Base-by-base conservation (phyloP, 495 filamentous ascomycete genomes). In the Lasiosphaeria miniovina region DNA sequence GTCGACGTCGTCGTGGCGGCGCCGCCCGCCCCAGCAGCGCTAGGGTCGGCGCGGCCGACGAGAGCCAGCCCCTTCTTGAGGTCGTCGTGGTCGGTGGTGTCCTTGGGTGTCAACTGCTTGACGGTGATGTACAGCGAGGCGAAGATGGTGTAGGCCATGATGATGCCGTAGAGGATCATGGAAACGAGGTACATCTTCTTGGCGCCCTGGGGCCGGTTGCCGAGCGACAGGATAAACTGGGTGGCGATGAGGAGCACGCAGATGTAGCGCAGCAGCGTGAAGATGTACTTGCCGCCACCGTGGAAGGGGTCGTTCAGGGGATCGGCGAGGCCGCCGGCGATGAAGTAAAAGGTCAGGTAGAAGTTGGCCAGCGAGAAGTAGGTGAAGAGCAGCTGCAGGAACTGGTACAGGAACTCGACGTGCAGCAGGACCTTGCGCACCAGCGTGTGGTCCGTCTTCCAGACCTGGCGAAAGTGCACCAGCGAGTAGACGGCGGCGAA, bases 361-460 rank as follows among this genome's bases (percentile, higher is more conserved):
- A 98, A 99, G 74, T 99, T 99, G 66, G 94, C 93, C 59, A 99
- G 85, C 12, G 94, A 96, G 76, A 99, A 96, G 76, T 90, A 99
- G 40, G 95, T 99, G 77, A 99, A 99, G 48, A 94, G 75, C 36
- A 98, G 81, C 62, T 87, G 87, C 57, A 96, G 77, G 73, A 93
- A 87, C 72, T 99, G 95, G 73, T 99, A 99, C 43, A 96, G 77
- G 70, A 96, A 96, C 70, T 99, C 95, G 64, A 98, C 86, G 72
- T 98, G 92, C 40, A 99, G 81, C 50, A 98, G 82, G 48, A 96
- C 81, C 73, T 99, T 99, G 50, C 95, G 87, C 17, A 85, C 77
- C 9, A 96, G 58, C 3, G 90, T 94, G 72, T 99, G 95, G 73
- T 97, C 94, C 11, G 95, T 99, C 55, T 71, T 71, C 93, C 94